Evolutionary conservation across 2,329 filamentous ascomycete species (phyloP), one percentile per base, ranked within the genome.

Genomic region (Knufia petricola): DNA sequence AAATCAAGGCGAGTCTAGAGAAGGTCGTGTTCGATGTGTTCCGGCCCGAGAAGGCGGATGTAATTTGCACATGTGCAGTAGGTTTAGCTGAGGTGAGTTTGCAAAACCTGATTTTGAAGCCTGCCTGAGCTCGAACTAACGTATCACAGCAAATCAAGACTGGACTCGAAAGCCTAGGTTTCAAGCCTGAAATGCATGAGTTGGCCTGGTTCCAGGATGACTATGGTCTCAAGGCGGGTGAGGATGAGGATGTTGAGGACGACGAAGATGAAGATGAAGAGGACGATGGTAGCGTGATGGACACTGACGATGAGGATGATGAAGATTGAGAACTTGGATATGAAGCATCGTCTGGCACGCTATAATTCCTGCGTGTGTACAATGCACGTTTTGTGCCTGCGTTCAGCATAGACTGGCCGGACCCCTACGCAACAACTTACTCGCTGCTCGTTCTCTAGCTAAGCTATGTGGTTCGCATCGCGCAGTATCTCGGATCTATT

Each of bases 11-110:
- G 20, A 85, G 79, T 1, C 79, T 98, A 70, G 76, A 70, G 46
- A 81, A 87, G 15, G 75, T 90, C 46, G 74, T 98, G 24, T 63
- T 94, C 58, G 84, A 85, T 0, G 74, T 92, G 30, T 96, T 98
- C 64, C 76, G 81, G 55, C 81, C 89, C 0, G 79, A 82, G 17
- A 87, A 77, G 63, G 82, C 87, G 55, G 94, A 96, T 63, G 70
- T 95, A 46, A 81, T 95, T 2, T 76, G 95, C 45, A 95, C 90
- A 6, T 95, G 90, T 63, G 85, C 87, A 17, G 83, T 84, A 13
- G 77, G 87, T 42, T 84, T 95, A 77, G 75, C 82, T 59, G 86
- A 95, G 73, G 87, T 92, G 70, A 69, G 81, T 74, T 52, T 39
- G 40, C 49, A 31, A n/a, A n/a, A 15, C 19, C 40, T 26, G 36